Base-by-base conservation (phyloP, 1,284 basidiomycete species). In the Uromyces viciae-fabae region DNA sequence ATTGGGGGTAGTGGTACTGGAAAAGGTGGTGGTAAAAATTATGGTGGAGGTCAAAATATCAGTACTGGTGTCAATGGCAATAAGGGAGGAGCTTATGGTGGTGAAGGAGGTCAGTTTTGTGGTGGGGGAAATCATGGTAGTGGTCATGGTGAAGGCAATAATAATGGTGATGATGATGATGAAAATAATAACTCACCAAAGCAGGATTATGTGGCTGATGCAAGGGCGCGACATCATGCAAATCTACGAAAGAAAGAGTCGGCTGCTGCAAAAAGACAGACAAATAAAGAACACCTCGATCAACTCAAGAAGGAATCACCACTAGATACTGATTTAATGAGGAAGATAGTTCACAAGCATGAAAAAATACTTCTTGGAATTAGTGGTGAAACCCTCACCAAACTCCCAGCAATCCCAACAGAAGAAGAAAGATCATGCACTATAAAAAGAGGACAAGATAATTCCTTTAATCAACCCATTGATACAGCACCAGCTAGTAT, bases 351-450 rank as follows among this genome's bases (percentile, higher is more conserved):
- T 38, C 49, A 54, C 43, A 54, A 38, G 25, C 43, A 72, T 31
- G 38, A 43, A n/a, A 43, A 22, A 28, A n/a, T 72, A n/a, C 69
- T 72, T 33, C 43, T 72, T 49, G 69, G 49, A 17, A 31, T 72
- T 19, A 9, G 0, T 7, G 49, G 69, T 11, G 25, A 43, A 36
- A 49, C 49, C 38, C 17, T 54, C 5, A 54, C 14, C 19, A 72
- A 5, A 3, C 49, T 72, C 22, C 69, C 69, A 36, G 15, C 28
- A 11, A 17, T 28, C 22, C 8, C 43, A 15, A 52, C 28, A 38
- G 31, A 7, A 15, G 9, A 72, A 36, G 69, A 72, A 25, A 42
- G 69, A 15, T 22, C 33, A 15, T 33, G 31, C 38, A 49, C 69
- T 0, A 49, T 72, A 38, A 43, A 72, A 33, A 54, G 43, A 17